Base-by-base conservation (phyloP, 805 yeast genomes). In the Wickerhamomyces bovis region DNA sequence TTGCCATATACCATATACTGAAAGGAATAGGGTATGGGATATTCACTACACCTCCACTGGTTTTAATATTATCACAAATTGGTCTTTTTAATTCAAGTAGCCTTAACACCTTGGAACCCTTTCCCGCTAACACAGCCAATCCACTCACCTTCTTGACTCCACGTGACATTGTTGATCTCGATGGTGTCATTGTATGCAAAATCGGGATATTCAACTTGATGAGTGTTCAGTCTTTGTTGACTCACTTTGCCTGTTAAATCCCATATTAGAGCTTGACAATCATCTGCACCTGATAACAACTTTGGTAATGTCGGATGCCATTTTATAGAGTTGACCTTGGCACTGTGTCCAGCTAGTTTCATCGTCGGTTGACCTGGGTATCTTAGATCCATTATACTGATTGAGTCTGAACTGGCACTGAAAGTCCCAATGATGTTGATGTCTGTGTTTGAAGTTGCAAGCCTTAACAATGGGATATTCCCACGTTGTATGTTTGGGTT, bases 231-330 rank as follows among this genome's bases (percentile, higher is more conserved):
- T 12, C 36, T 33, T 9, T n/a, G 18, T 33, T n/a, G 18, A 11
- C 36, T 33, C 19, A 33, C 36, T 33, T 33, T 33, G 6, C 43
- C 23, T 6, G 16, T 42, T 19, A 83, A 64, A 59, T 85, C 89
- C 83, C 89, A 83, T 16, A 80, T 70, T 25, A 85, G 64, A 1
- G 83, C 83, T 61, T 84, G 89, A 61, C 94, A 78, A 63, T 81
- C 85, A 67, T 83, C 83, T 55, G 84, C 74, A 55, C 96, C 82
- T 1, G 82, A 75, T 15, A 81, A 55, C 18, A 92, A 63, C 25
- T 75, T 63, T 50, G 84, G 81, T 28, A 80, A 74, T 1, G 75
- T 63, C 0, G 98, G 97, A 56, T 90, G 92, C 97, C 97, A 92
- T 44, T 73, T 66, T 16, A 90, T 76, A 52, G 81, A 73, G 60